phyloP scores from a whole-genome alignment of 306 rosid species.

The Vigna radiata region DNA sequence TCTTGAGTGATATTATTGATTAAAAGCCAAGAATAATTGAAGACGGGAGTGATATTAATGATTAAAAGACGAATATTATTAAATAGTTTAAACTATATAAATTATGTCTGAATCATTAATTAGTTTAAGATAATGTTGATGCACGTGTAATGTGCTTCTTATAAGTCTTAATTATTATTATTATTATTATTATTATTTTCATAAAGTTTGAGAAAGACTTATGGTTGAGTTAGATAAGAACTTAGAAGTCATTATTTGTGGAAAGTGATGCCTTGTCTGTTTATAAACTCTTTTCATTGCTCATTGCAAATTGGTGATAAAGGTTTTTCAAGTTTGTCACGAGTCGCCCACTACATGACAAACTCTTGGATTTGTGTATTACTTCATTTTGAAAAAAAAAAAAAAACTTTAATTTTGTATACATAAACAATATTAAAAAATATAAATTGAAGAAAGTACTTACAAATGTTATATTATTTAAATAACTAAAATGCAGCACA shows the following conservation, averaged over 20 bases:
- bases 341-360: not conserved
- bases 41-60: not conserved
- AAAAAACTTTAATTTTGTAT: not conserved
- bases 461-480: no score
- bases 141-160: not conserved
- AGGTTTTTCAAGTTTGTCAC: not conserved
- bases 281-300: not conserved
- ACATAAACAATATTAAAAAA: not conserved
- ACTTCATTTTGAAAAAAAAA: not conserved
- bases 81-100: not conserved
- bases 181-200: not conserved
- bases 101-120: not conserved
- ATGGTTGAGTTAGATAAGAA: not conserved
- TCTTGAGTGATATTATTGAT: not conserved
- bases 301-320: slow-evolving; percentile 3
- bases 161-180: not conserved
- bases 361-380: not conserved
- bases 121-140: not conserved
- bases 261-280: slow-evolving; percentile 38
- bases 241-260: slow-evolving; percentile 3
- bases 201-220: slow-evolving; percentile 2
- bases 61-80: not conserved
- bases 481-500: not conserved
- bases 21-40: not conserved
- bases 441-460: no score